Evolutionary conservation across 1,139 yeast genomes (phyloP).

Genomic region (Ashbya aceris): DNA sequence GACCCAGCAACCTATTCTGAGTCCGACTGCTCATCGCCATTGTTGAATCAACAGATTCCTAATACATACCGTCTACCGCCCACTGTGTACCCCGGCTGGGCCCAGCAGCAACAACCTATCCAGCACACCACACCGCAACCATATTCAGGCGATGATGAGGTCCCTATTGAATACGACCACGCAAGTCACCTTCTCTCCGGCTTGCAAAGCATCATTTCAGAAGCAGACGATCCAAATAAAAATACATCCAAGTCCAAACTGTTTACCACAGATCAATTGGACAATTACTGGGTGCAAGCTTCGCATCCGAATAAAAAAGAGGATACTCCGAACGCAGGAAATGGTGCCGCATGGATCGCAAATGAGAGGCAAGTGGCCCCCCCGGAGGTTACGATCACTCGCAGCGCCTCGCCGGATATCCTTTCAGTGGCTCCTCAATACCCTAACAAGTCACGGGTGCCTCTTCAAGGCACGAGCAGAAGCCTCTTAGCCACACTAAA

Average conservation of each 20-base stretch:
- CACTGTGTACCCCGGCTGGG: not conserved
- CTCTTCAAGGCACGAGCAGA: no score
- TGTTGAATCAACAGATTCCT: not conserved
- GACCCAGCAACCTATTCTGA: constrained; percentile 19
- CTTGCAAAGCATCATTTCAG: constrained; percentile 28
- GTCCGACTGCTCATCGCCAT: constrained; percentile 4
- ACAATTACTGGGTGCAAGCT: constrained; percentile 22
- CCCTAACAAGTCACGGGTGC: no score
- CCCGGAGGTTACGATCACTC: no score
- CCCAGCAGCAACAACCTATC: not conserved
- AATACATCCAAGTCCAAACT: constrained; percentile 26
- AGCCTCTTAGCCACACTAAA: no score
- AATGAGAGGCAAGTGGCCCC: no score
- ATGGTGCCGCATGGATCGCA: no score
- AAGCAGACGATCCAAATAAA: constrained; percentile 23
- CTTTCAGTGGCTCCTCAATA: no score
- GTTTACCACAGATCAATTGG: constrained; percentile 28
- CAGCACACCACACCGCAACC: constrained; percentile 1
- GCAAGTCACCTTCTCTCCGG: constrained; percentile 27
- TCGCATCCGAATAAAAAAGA: no score
- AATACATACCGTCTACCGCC: not conserved
- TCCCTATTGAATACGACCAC: constrained; percentile 23
- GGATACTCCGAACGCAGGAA: no score
- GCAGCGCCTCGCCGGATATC: no score
- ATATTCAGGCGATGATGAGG: constrained; percentile 5